Percentiles rank a stretch among this genome's conserved stretches.
phyloP scores from a whole-genome alignment of 1,284 basidiomycete genomes.

The Peniophora sp. region DNA sequence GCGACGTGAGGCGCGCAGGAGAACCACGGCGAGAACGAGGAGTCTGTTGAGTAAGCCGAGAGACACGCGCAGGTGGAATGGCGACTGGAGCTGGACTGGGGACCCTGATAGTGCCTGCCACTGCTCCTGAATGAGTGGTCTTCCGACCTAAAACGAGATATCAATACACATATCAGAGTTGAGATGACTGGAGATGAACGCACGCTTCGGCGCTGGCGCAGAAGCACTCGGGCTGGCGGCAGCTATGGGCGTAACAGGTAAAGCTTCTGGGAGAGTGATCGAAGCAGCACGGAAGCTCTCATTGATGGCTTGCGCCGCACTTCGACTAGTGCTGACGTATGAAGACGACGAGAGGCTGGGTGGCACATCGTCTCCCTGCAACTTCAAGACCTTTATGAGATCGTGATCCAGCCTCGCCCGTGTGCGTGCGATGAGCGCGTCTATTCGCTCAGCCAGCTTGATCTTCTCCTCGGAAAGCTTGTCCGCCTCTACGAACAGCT shows the following conservation, averaged over 20 bases:
- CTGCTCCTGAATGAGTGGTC: conserved; percentile 14
- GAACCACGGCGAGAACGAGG: conserved; percentile 17
- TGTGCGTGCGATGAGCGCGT: conserved; percentile 43
- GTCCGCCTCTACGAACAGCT: conserved; percentile 47
- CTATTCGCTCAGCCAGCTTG: conserved; percentile 42
- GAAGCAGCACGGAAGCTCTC: conserved; percentile 38
- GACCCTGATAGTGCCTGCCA: conserved; percentile 25
- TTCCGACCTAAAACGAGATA: conserved; percentile 15
- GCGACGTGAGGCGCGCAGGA: conserved; percentile 16
- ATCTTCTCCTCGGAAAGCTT: conserved; percentile 49
- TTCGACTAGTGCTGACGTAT: conserved; percentile 22
- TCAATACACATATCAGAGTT: not conserved
- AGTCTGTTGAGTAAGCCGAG: conserved; percentile 21
- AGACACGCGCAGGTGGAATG: conserved; percentile 12
- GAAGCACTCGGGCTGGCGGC: conserved; percentile 10
- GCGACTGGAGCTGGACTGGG: conserved; percentile 26
- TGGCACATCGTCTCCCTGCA: conserved; percentile 44
- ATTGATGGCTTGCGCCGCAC: conserved; percentile 37
- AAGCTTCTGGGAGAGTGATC: conserved; percentile 18
- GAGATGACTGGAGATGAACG: conserved; percentile 8
- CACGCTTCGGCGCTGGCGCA: conserved; percentile 21
- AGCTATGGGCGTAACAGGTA: conserved; percentile 7
- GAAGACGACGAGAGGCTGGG: conserved; percentile 12
- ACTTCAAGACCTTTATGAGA: conserved; percentile 39
- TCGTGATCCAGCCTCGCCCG: conserved; percentile 50